Percentiles rank a stretch among this genome's conserved stretches.
Conservation (phyloP, 495 filamentous ascomycete species). For the Aspergillus coremiiformis region DNA sequence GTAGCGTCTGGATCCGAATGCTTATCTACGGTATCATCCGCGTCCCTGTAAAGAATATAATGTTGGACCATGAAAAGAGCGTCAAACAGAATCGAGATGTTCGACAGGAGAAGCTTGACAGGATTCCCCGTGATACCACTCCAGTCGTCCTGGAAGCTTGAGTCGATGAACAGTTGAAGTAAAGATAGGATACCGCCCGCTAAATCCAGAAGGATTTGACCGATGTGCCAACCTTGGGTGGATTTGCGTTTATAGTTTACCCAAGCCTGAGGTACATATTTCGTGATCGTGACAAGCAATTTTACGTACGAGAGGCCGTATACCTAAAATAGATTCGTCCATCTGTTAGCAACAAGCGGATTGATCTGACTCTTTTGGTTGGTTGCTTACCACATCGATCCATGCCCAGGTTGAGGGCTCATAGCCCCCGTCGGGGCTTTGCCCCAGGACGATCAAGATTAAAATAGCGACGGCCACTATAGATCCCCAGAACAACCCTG, state of each 20-base stretch:
- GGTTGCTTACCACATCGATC: slow-evolving; percentile 67
- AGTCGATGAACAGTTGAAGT: slow-evolving; percentile 74
- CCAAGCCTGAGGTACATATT: slow-evolving; percentile 83
- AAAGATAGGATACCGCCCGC: slow-evolving; percentile 76
- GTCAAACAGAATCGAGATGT: slow-evolving; percentile 82
- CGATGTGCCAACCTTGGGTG: slow-evolving; percentile 82
- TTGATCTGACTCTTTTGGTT: background rate
- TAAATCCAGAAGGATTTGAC: slow-evolving; percentile 79
- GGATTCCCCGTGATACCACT: slow-evolving; percentile 86
- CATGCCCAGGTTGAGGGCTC: slow-evolving; percentile 56
- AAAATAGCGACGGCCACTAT: slow-evolving; percentile 50
- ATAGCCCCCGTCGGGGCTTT: slow-evolving; percentile 46
- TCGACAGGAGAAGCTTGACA: slow-evolving; percentile 77
- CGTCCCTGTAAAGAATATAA: slow-evolving; percentile 62
- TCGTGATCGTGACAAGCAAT: slow-evolving; percentile 77
- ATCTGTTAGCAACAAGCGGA: slow-evolving; percentile 3
- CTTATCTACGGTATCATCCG: slow-evolving; percentile 6
- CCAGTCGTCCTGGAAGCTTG: slow-evolving; percentile 78
- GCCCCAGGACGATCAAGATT: slow-evolving; percentile 44
- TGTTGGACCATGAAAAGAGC: slow-evolving; percentile 80
- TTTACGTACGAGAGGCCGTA: slow-evolving; percentile 84
- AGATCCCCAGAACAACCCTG: slow-evolving; percentile 60
- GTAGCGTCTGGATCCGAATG: slow-evolving; percentile 11
- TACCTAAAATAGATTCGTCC: slow-evolving; percentile 39
- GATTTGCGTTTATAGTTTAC: slow-evolving; percentile 76